Conservation (phyloP, 257 asterid species). For the Nicotiana obtusifolia region DNA sequence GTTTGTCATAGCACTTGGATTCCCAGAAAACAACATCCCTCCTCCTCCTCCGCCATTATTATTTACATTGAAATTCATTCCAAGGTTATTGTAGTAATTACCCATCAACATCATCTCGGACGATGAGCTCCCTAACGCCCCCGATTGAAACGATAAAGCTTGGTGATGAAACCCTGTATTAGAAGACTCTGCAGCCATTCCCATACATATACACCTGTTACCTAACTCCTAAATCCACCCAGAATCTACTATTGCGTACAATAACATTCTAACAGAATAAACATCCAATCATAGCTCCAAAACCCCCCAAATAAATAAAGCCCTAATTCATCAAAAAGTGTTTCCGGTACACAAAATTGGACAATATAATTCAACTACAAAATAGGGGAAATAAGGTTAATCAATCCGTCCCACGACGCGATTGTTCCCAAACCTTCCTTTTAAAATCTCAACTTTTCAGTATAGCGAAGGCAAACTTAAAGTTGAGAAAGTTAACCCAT, state of each 20-base stretch:
- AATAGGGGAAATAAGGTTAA: background rate
- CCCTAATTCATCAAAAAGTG: background rate
- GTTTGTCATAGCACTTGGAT: slow-evolving; percentile 10
- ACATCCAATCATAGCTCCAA: background rate
- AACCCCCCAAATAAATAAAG: background rate
- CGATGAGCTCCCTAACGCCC: slow-evolving; percentile 17
- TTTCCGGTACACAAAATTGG: background rate
- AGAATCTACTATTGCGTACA: background rate
- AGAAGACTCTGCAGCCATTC: slow-evolving; percentile 63
- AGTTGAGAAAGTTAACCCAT: background rate
- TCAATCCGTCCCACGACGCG: background rate
- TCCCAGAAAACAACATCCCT: slow-evolving; percentile 35
- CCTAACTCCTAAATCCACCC: background rate
- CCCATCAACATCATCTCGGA: slow-evolving; percentile 43
- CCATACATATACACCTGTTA: background rate
- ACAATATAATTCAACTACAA: background rate
- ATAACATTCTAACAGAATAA: background rate
- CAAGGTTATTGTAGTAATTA: slow-evolving; percentile 29
- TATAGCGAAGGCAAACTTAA: background rate
- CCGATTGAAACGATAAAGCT: slow-evolving; percentile 38
- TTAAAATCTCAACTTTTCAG: background rate
- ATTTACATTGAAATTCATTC: slow-evolving; percentile 30
- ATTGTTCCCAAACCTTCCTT: background rate
- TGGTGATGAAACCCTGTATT: slow-evolving; percentile 46
- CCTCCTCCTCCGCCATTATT: slow-evolving; percentile 30